Conservation (phyloP, 345 rosid species). For the Corymbia maculata region DNA sequence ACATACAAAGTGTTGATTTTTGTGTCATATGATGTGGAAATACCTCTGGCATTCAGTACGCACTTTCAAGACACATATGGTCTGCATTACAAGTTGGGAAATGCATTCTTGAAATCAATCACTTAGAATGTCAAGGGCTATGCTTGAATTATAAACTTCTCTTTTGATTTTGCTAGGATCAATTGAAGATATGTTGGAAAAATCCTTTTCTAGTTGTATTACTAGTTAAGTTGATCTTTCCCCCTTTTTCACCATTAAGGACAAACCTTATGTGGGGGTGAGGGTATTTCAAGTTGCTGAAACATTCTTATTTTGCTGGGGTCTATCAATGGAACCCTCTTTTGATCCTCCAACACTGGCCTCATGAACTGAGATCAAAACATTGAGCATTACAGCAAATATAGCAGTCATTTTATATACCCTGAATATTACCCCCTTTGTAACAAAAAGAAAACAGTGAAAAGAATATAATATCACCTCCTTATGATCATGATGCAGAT, state of each 20-base stretch:
- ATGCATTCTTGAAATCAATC: not conserved
- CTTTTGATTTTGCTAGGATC: not conserved
- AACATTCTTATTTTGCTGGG: not conserved
- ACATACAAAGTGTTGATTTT: not conserved
- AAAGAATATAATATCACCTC: not conserved
- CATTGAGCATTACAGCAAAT: not conserved
- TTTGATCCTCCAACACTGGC: not conserved
- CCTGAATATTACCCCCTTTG: not conserved
- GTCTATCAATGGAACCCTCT: not conserved
- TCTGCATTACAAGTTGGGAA: not conserved
- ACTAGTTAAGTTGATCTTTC: not conserved
- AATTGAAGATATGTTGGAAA: not conserved
- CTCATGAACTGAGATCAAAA: not conserved
- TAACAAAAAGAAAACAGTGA: not conserved
- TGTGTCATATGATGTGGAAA: not conserved
- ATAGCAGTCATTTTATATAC: not conserved
- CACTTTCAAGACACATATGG: not conserved
- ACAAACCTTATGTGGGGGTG: not conserved
- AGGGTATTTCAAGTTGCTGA: not conserved
- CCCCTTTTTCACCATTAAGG: not conserved
- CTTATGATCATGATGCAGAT: not conserved
- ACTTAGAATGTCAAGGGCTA: not conserved
- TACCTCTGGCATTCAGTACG: not conserved
- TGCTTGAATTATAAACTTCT: not conserved
- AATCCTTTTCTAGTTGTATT: not conserved